Evolutionary conservation across 108 stramenopile genomes (phyloP).

Genomic region (Aurantiochytrium sp.): DNA sequence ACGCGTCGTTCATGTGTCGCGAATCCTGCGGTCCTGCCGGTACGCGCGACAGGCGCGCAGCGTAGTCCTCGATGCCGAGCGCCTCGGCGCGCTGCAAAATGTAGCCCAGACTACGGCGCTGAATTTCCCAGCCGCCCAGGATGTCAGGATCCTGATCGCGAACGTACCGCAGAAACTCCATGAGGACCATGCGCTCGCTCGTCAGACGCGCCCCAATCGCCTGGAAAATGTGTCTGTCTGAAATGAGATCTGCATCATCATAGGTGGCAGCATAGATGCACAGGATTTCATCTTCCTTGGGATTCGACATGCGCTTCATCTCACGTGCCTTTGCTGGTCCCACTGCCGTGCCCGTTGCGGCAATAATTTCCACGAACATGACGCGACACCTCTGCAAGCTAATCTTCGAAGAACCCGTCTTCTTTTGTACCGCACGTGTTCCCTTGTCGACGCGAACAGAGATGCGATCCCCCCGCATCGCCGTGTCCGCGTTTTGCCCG

Average conservation of each 20-base stretch:
- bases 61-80: neutral
- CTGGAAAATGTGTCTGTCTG: neutral
- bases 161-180: neutral
- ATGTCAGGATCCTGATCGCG: conserved; percentile 24
- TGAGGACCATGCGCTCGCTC: neutral
- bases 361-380: neutral
- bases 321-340: no score
- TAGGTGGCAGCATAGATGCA: neutral
- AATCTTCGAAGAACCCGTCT: neutral
- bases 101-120: conserved; percentile 41
- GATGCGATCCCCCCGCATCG: neutral
- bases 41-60: conserved; percentile 28
- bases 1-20: conserved; percentile 25
- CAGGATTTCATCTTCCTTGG: neutral
- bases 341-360: neutral
- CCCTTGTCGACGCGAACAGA: neutral
- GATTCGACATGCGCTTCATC: neutral
- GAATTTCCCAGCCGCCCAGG: conserved; percentile 28
- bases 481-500: neutral
- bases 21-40: conserved; percentile 13
- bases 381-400: neutral
- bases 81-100: conserved; percentile 29
- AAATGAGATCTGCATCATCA: neutral
- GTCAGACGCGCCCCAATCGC: neutral
- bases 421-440: neutral